Evolutionary conservation across 768 basidiomycete genomes (phyloP), one percentile per base, ranked within the genome.

Genomic region (Calvatia gigantea): DNA sequence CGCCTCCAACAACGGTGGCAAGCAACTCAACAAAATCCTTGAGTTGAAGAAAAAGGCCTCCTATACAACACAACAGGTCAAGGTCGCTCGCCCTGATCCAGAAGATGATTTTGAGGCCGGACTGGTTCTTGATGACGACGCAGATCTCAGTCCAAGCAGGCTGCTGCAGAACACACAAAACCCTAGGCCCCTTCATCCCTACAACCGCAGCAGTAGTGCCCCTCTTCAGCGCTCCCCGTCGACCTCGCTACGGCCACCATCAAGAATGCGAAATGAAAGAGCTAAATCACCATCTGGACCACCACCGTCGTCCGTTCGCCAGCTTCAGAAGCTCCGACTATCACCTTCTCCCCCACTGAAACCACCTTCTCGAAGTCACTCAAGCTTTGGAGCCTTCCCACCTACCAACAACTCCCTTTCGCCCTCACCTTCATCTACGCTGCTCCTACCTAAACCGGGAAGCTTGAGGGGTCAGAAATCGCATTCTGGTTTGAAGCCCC

Each of bases 71-170:
- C 66, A 67, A 35, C 65, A 66, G 17, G 67, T 78, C 60, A 86
- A 82, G 60, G 65, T 80, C 6, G 72, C 82, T 23, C 77, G 71
- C 56, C 80, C 84, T 14, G 83, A 91, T 67, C 82, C 77, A 11
- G 91, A 94, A 62, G 91, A 93, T 58, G 89, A 92, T 67, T 92
- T 93, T 59, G 91, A 94, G 69, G 80, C 80, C 58, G 91, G 91
- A 12, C 84, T 94, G 50, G 80, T 92, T 60, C 86, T 94, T 62
- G 86, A 87, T 63, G 88, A 90, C 59, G 91, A 91, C 65, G 81
- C 79, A 51, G 90, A 93, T 65, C 82, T 94, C 45, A 91, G 87
- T 65, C 88, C 89, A 12, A 88, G 86, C 67, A 77, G 89, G 51
- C 78, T 93, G 19, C 72, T 84, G 35, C 71, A 77, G 65, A 82